phyloP scores from a whole-genome alignment of 352 stramenopile genomes.

The Globisporangium alternatum region DNA sequence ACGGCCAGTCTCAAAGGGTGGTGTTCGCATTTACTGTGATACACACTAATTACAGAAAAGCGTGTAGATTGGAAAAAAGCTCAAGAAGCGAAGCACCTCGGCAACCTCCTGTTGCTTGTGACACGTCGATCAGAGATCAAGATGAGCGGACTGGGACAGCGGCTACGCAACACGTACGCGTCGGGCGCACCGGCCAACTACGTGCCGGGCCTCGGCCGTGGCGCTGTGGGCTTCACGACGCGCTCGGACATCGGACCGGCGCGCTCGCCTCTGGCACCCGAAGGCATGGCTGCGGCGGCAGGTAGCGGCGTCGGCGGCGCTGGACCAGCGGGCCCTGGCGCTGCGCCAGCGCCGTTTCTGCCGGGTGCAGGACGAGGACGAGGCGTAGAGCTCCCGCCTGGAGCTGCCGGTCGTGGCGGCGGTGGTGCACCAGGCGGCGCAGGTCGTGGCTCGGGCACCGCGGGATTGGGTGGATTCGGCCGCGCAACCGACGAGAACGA shows the following conservation, averaged over 20 bases:
- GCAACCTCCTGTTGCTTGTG: no score
- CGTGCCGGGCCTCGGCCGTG: constrained; percentile 93
- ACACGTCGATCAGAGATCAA: background rate
- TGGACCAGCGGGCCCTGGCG: constrained; percentile 8
- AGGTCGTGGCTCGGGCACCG: constrained; percentile 74
- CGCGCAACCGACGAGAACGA: constrained; percentile 86
- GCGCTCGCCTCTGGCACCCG: constrained; percentile 32
- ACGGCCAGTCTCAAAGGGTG: no score
- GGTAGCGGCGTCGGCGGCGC: background rate
- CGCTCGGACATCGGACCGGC: constrained; percentile 95
- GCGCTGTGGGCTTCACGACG: constrained; percentile 96
- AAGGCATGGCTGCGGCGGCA: background rate
- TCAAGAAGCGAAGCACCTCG: no score
- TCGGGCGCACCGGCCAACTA: constrained; percentile 93
- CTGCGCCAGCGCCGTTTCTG: constrained; percentile 70
- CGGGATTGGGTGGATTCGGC: constrained; percentile 78
- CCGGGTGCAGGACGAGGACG: constrained; percentile 88
- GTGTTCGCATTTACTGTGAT: no score
- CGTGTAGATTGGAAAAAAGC: no score
- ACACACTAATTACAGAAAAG: no score
- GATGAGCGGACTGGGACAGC: constrained; percentile 77
- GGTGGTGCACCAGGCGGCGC: constrained; percentile 25
- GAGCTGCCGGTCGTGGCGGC: constrained; percentile 14
- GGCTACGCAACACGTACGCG: constrained; percentile 77
- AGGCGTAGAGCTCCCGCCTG: constrained; percentile 30